Conservation (phyloP, 805 yeast genomes). For the Grigorovia jiainica region DNA sequence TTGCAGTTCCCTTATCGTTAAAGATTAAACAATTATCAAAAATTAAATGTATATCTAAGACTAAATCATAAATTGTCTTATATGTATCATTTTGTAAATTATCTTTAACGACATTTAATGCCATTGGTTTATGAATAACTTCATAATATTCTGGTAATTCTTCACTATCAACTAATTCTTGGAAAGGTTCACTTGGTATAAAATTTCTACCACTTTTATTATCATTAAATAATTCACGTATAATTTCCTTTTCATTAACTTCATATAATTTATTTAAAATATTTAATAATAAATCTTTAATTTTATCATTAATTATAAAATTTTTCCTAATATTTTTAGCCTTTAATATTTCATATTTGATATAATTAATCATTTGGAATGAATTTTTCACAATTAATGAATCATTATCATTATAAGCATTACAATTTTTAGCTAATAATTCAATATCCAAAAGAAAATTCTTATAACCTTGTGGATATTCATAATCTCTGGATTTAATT, state of each 20-base stretch:
- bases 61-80: conserved; percentile 48
- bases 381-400: conserved; percentile 64
- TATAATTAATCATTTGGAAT: conserved; percentile 43
- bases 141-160: conserved; percentile 76
- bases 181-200: conserved; percentile 56
- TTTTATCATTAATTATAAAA: conserved; percentile 20
- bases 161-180: conserved; percentile 60
- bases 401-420: conserved; percentile 57
- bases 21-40: conserved; percentile 72
- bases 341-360: conserved; percentile 39
- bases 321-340: conserved; percentile 28
- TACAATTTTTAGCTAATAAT: conserved; percentile 62
- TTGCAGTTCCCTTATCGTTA: conserved; percentile 64
- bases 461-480: conserved; percentile 23
- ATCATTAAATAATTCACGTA: conserved; percentile 9
- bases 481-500: conserved; percentile 37
- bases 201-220: conserved; percentile 11
- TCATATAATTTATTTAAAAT: conserved; percentile 21
- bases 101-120: conserved; percentile 50
- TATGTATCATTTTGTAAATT: conserved; percentile 45
- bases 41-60: conserved; percentile 49
- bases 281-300: conserved; percentile 15
- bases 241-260: conserved; percentile 20
- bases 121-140: conserved; percentile 63
- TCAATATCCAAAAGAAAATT: conserved; percentile 51